phyloP scores from a whole-genome alignment of 108 stramenopile genomes.

The Thalassiosira profunda region DNA sequence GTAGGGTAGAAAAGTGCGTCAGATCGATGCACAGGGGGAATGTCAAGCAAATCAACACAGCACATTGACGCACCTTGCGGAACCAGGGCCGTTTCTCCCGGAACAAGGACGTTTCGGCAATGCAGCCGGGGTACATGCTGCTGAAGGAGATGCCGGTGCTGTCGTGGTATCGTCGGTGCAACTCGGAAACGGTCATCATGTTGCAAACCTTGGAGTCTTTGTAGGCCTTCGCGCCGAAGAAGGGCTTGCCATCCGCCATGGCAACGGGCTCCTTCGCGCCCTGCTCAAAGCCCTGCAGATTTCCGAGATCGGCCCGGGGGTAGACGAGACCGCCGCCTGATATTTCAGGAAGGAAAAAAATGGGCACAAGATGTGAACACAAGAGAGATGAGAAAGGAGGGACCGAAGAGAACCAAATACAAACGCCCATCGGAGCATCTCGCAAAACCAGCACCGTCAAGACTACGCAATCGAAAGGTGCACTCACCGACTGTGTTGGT shows the following conservation, averaged over 20 bases:
- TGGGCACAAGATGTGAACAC: background rate
- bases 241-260: slow-evolving; percentile 95
- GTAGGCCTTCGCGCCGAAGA: slow-evolving; percentile 98
- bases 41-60: too few relatives aligned
- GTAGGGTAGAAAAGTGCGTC: slow-evolving; percentile 39
- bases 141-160: slow-evolving; percentile 94
- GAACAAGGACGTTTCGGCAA: slow-evolving; percentile 96
- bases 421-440: background rate
- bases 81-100: slow-evolving; percentile 99
- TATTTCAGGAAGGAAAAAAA: too few relatives aligned
- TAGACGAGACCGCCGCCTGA: slow-evolving; percentile 90
- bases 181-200: slow-evolving; percentile 94
- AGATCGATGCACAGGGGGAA: too few relatives aligned
- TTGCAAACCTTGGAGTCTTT: slow-evolving; percentile 94
- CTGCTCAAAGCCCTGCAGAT: slow-evolving; percentile 82
- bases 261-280: slow-evolving; percentile 79
- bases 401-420: background rate
- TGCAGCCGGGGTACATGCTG: slow-evolving; percentile 98
- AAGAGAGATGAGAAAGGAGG: background rate
- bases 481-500: slow-evolving; percentile 91
- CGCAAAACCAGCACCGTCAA: too few relatives aligned
- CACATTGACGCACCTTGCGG: slow-evolving; percentile 79
- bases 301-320: slow-evolving; percentile 93
- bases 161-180: slow-evolving; percentile 94
- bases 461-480: too few relatives aligned